Evolutionary conservation across 2,329 filamentous ascomycete genomes (phyloP).

Genomic region (Colletotrichum scovillei): DNA sequence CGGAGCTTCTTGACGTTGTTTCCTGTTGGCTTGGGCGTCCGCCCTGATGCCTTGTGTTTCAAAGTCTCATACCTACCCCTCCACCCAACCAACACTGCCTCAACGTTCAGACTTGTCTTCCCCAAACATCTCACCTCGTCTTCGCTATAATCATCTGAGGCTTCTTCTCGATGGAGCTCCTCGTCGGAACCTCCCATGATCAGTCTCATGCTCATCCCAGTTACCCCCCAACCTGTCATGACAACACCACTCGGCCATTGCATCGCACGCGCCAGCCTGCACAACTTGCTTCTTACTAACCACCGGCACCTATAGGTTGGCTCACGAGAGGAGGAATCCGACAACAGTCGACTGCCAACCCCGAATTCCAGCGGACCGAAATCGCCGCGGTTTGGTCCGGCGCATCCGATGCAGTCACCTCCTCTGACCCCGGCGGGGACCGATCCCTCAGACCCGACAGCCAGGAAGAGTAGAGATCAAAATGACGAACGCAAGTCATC

Average conservation of each 20-base stretch:
- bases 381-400: slow-evolving; percentile 76
- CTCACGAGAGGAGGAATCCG: slow-evolving; percentile 71
- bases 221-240: slow-evolving; percentile 1
- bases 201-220: slow-evolving; percentile 7
- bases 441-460: slow-evolving; percentile 52
- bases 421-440: slow-evolving; percentile 90
- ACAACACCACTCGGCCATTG: not conserved
- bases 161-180: slow-evolving; percentile 24
- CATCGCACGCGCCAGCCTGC: slow-evolving; percentile 28
- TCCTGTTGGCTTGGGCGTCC: slow-evolving; percentile 31
- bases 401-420: slow-evolving; percentile 83
- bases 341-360: slow-evolving; percentile 72
- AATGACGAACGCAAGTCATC: slow-evolving; percentile 46
- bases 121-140: not conserved
- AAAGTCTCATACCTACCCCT: slow-evolving; percentile 32
- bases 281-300: slow-evolving; percentile 40
- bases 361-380: slow-evolving; percentile 72
- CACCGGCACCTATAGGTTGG: slow-evolving; percentile 57
- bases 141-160: not conserved
- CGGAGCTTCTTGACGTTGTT: slow-evolving; percentile 11
- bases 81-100: slow-evolving; percentile 5
- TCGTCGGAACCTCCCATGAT: slow-evolving; percentile 7
- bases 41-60: slow-evolving; percentile 21
- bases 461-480: slow-evolving; percentile 44
- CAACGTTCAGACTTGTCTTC: slow-evolving; percentile 19